phyloP scores from a whole-genome alignment of 805 yeast species.

The Jamesozyma lodderae region DNA sequence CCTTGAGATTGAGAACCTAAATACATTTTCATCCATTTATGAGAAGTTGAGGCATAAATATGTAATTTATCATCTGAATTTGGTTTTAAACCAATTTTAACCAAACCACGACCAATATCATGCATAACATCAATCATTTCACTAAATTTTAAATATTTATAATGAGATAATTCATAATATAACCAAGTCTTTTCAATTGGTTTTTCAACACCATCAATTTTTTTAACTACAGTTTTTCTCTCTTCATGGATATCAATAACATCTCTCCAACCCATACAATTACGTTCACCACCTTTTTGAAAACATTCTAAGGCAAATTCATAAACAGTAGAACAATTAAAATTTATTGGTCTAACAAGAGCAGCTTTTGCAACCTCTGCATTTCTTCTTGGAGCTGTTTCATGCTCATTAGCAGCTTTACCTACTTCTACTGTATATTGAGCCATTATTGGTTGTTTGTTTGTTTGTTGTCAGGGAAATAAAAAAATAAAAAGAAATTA shows the following conservation, averaged over 20 bases:
- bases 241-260: constrained; percentile 67
- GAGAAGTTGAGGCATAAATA: constrained; percentile 81
- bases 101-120: constrained; percentile 65
- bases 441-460: constrained; percentile 8
- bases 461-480: too few relatives aligned
- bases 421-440: constrained; percentile 50
- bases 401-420: constrained; percentile 56
- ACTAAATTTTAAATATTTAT: constrained; percentile 53
- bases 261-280: constrained; percentile 73
- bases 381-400: constrained; percentile 76
- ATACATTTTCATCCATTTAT: constrained; percentile 83
- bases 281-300: constrained; percentile 42
- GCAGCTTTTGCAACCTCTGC: constrained; percentile 37
- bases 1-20: constrained; percentile 69
- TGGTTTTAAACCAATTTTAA: constrained; percentile 62
- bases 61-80: constrained; percentile 55
- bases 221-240: constrained; percentile 60
- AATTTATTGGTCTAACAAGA: constrained; percentile 52
- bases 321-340: constrained; percentile 57
- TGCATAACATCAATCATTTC: constrained; percentile 45
- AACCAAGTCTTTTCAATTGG: constrained; percentile 81
- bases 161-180: constrained; percentile 70
- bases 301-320: constrained; percentile 61
- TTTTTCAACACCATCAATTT: constrained; percentile 64
- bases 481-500: too few relatives aligned